These are phyloP conservation scores for Candida schatavii DNA, from an alignment of 805 yeast genomes.

Conservation along the genomic window DNA sequence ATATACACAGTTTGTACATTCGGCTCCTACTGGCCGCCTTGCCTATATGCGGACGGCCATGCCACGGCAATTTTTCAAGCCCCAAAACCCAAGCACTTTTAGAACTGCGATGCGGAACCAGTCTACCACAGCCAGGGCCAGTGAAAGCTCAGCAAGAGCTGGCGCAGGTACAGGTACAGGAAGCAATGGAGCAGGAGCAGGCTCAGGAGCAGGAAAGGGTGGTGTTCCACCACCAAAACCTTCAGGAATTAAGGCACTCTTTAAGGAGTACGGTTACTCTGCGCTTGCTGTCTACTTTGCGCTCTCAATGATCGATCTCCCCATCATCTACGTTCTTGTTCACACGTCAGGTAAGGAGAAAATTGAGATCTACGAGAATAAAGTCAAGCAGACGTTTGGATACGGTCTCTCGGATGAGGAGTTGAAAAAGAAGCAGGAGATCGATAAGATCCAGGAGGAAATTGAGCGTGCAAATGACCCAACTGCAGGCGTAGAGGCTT, in stretches of 20 bases:
- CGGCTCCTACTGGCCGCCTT: neutral
- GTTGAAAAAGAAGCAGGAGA: constrained; percentile 33
- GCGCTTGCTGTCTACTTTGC: constrained; percentile 83
- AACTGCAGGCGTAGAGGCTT: constrained; percentile 15
- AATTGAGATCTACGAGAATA: constrained; percentile 64
- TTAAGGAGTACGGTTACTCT: constrained; percentile 86
- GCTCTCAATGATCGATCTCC: constrained; percentile 73
- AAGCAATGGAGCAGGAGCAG: constrained; percentile 5
- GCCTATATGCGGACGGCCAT: no score
- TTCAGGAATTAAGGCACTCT: constrained; percentile 57
- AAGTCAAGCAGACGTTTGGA: constrained; percentile 61
- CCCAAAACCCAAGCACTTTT: constrained; percentile 1
- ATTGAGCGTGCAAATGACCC: constrained; percentile 17
- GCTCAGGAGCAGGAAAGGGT: neutral
- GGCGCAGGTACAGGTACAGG: neutral
- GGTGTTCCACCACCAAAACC: constrained; percentile 25
- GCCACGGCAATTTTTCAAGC: no score
- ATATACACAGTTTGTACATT: constrained; percentile 1
- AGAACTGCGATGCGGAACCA: neutral
- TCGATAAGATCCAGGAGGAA: constrained; percentile 27
- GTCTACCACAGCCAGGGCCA: constrained; percentile 2
- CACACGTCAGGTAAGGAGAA: constrained; percentile 85
- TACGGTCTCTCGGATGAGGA: constrained; percentile 49
- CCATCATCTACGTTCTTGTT: constrained; percentile 76
- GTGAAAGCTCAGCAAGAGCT: constrained; percentile 1